These are phyloP conservation scores for Penicillium cinerascens DNA, from an alignment of 495 filamentous ascomycete species.

Conservation along the genomic window DNA sequence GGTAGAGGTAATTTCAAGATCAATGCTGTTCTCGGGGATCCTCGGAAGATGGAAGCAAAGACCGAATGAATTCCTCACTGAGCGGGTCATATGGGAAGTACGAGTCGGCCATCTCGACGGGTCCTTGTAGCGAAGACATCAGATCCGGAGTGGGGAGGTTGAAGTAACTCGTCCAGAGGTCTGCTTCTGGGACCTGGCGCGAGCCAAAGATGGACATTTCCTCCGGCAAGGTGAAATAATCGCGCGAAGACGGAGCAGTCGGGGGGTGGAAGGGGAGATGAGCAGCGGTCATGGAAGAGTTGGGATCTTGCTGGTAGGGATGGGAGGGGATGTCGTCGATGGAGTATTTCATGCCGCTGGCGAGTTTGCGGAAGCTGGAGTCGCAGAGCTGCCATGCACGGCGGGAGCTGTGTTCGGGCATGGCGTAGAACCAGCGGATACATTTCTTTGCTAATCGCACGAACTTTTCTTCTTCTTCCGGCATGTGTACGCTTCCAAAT, in stretches of 20 bases:
- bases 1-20: not conserved
- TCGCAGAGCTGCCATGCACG: constrained; percentile 48
- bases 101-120: constrained; percentile 18
- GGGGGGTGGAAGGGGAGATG: not conserved
- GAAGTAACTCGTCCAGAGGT: constrained; percentile 16
- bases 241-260: not conserved
- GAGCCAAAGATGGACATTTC: constrained; percentile 11
- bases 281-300: not conserved
- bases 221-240: constrained; percentile 14
- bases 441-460: constrained; percentile 49
- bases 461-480: constrained; percentile 41
- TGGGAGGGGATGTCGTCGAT: constrained; percentile 32
- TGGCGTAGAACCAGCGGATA: constrained; percentile 48
- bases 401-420: constrained; percentile 47
- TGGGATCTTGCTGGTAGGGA: constrained; percentile 11
- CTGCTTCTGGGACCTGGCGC: constrained; percentile 7
- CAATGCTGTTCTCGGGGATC: constrained; percentile 2
- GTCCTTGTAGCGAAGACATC: constrained; percentile 1
- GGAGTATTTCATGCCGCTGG: constrained; percentile 34
- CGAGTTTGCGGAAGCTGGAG: constrained; percentile 18
- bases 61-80: constrained; percentile 41
- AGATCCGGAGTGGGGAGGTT: constrained; percentile 15
- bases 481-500: constrained; percentile 50
- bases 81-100: constrained; percentile 46
- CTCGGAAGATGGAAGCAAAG: constrained; percentile 37